Base-by-base conservation (phyloP, 805 yeast genomes). In the Tetrapisispora namnaoensis region DNA sequence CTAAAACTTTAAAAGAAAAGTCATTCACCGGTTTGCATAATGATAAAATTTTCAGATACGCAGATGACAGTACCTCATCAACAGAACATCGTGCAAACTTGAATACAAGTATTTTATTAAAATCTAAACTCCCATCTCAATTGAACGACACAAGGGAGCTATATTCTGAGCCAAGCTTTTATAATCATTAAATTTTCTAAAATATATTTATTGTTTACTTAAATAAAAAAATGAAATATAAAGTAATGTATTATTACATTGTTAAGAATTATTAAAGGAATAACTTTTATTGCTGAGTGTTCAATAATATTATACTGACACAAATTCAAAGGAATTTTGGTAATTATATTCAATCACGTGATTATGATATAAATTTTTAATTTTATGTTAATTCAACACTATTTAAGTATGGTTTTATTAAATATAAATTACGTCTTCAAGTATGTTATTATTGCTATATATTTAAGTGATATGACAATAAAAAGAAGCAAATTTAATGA, bases 1-100 rank as follows among this genome's bases (percentile, higher is more conserved):
- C 49, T 24, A 51, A 51, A 13, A 45, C 45, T 8, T 39, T 47
- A 6, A 50, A 50, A 9, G 56, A 51, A 17, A 35, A 16, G 16
- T 43, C 46, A 8, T 43, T 43, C 21, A 30, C 44, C 13, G 11
- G 22, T 18, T 3, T 13, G 2, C 8, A 42, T 10, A 30, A 42
- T 17, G 44, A 28, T 18, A 42, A 42, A 10, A 30, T 20, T 6
- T 11, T 42, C 2, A 42, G 30, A 30, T 18, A 3, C 30, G 32
- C 22, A 11, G 37, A 42, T 4, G 30, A 13, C 9, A 42, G 44
- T 30, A 20, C 4, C 5, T 16, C 14, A 14, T 18, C 27, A 16
- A 6, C 34, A 13, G 35, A 27, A 6, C 32, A 17, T 16, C 24
- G 16, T 17, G n/a, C 20, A 18, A 42, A 42, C 28, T 20, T 42